Evolutionary conservation across 495 filamentous ascomycete species (phyloP).

Genomic region (Chaetomium fimeti): DNA sequence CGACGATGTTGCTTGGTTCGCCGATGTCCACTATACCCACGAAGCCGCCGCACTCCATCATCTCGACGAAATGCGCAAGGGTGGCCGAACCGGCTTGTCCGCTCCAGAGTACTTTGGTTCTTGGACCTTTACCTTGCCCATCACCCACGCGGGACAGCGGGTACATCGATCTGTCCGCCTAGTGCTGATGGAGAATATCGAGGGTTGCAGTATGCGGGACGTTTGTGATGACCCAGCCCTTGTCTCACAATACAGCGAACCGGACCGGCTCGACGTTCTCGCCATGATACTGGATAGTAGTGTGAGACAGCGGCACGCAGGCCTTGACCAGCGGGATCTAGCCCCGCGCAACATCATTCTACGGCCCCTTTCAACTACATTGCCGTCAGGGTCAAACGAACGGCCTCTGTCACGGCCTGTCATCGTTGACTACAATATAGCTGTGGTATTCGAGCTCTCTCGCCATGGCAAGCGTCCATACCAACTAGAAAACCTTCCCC

Average conservation of each 20-base stretch:
- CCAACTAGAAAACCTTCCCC: neutral
- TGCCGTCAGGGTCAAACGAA: neutral
- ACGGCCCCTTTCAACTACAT: neutral
- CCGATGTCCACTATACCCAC: conserved; percentile 22
- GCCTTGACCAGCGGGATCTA: conserved; percentile 23
- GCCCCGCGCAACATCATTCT: conserved; percentile 20
- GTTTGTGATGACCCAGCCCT: neutral
- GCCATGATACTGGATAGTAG: conserved; percentile 19
- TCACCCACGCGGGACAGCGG: neutral
- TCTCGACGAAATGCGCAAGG: conserved; percentile 4
- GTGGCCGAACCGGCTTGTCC: neutral
- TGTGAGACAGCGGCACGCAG: conserved; percentile 8
- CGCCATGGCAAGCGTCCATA: neutral
- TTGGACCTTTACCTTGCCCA: conserved; percentile 20
- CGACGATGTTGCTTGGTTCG: neutral
- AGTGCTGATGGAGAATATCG: conserved; percentile 21
- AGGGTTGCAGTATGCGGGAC: neutral
- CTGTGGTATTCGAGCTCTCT: conserved; percentile 8
- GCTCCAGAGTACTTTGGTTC: conserved; percentile 22
- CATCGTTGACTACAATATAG: conserved; percentile 13
- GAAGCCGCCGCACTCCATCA: conserved; percentile 20
- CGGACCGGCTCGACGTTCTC: conserved; percentile 16
- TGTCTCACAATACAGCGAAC: neutral
- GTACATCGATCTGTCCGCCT: conserved; percentile 18
- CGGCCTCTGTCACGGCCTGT: conserved; percentile 8